Evolutionary conservation across 2,329 filamentous ascomycete species (phyloP).

Genomic region (Exutisphaerella laricina): DNA sequence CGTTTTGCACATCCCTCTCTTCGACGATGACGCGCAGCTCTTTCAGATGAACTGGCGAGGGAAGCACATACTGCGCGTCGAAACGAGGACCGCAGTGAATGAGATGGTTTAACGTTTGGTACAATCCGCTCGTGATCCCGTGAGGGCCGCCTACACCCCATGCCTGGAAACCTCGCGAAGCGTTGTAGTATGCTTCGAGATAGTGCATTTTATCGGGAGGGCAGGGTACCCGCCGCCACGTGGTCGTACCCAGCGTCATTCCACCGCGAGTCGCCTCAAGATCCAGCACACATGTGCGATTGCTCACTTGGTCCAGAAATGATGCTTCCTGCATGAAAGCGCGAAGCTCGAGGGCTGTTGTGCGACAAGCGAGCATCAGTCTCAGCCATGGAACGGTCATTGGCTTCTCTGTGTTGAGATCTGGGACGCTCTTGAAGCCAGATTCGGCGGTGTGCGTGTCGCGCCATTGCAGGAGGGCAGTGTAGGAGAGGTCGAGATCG

Average conservation of each 20-base stretch:
- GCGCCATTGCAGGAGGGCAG: slow-evolving; percentile 9
- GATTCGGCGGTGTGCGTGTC: slow-evolving; percentile 11
- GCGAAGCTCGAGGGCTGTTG: slow-evolving; percentile 14
- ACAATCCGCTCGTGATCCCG: slow-evolving; percentile 15
- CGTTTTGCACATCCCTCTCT: slow-evolving; percentile 4
- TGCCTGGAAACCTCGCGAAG: slow-evolving; percentile 11
- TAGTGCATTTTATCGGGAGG: slow-evolving; percentile 10
- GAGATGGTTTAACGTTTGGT: slow-evolving; percentile 21
- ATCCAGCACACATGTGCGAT: slow-evolving; percentile 14
- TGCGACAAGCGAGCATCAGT: slow-evolving; percentile 18
- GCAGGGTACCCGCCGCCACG: slow-evolving; percentile 19
- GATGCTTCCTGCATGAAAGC: slow-evolving; percentile 8
- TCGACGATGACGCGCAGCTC: slow-evolving; percentile 16
- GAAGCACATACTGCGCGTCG: slow-evolving; percentile 7
- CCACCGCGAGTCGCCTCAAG: slow-evolving; percentile 13
- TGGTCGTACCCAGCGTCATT: slow-evolving; percentile 10
- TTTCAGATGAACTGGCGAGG: slow-evolving; percentile 12
- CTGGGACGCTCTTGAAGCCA: slow-evolving; percentile 40
- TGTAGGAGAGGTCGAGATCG: slow-evolving; percentile 11
- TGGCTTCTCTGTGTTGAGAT: slow-evolving; percentile 6
- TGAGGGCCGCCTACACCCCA: slow-evolving; percentile 18
- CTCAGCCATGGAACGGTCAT: slow-evolving; percentile 18
- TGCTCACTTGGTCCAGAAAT: slow-evolving; percentile 6
- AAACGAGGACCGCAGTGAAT: slow-evolving; percentile 20
- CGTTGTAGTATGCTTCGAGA: slow-evolving; percentile 13